These are phyloP conservation scores for Xylariaceae sp. DNA, from an alignment of 2,329 filamentous ascomycete species.

Conservation along the genomic window DNA sequence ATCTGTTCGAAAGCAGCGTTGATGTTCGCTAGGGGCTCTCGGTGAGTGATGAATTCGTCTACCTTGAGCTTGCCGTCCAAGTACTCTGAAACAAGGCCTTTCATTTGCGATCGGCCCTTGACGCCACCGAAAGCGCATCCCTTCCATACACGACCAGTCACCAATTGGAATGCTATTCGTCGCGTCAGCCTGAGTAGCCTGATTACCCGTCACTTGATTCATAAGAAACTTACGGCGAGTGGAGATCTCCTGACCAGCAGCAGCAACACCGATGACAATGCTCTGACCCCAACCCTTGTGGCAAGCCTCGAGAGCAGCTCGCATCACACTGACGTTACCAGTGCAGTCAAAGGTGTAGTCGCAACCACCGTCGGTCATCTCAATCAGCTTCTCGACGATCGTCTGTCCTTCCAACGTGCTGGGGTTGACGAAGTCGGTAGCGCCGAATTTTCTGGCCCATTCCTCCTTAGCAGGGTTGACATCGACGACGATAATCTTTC, in stretches of 20 bases:
- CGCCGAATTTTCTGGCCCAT: constrained; percentile 92
- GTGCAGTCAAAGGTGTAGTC: constrained; percentile 99
- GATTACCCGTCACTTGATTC: not conserved
- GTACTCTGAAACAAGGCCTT: constrained; percentile 83
- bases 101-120: constrained; percentile 92
- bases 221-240: constrained; percentile 67
- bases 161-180: constrained; percentile 83
- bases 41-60: constrained; percentile 98
- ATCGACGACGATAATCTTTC: constrained; percentile 67
- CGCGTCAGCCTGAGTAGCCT: constrained; percentile 18
- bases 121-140: constrained; percentile 97
- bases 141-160: constrained; percentile 96
- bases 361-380: constrained; percentile 96
- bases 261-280: constrained; percentile 95
- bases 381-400: constrained; percentile 86
- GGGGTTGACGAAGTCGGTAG: constrained; percentile 95
- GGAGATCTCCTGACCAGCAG: constrained; percentile 90
- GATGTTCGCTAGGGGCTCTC: constrained; percentile 74
- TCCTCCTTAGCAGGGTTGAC: constrained; percentile 87
- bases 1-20: constrained; percentile 89
- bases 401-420: constrained; percentile 70
- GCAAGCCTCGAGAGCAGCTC: constrained; percentile 90
- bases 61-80: constrained; percentile 88
- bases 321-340: constrained; percentile 89
- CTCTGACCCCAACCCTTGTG: constrained; percentile 99